Percentiles rank a stretch among this genome's conserved stretches.
These are phyloP conservation scores for Eucalyptus lansdowneana DNA, from an alignment of 345 rosid genomes.

Conservation along the genomic window DNA sequence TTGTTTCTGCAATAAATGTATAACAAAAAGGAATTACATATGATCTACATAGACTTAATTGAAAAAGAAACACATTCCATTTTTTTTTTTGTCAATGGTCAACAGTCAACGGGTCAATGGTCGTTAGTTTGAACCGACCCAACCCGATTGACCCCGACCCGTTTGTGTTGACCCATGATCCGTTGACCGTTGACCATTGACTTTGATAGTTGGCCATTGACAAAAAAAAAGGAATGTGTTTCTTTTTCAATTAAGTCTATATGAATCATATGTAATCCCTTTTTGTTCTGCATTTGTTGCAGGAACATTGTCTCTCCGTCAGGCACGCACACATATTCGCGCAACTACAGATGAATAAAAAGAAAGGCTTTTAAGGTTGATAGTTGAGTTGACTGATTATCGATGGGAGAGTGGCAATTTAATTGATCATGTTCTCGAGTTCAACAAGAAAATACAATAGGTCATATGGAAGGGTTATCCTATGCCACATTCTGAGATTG, in stretches of 20 bases:
- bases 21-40: accelerated
- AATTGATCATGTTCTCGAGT: too few relatives aligned
- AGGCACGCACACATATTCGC: accelerated
- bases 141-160: accelerated
- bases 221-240: too few relatives aligned
- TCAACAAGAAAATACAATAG: too few relatives aligned
- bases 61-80: too few relatives aligned
- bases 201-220: accelerated
- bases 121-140: accelerated
- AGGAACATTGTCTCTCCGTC: accelerated
- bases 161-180: accelerated
- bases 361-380: accelerated
- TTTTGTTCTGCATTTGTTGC: accelerated
- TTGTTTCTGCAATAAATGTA: accelerated
- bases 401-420: accelerated
- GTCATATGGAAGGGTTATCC: too few relatives aligned
- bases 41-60: accelerated
- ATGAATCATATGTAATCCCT: accelerated
- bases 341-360: too few relatives aligned
- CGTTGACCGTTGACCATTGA: accelerated
- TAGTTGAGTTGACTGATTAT: too few relatives aligned
- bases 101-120: accelerated
- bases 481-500: accelerated
- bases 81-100: accelerated
- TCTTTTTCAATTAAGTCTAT: too few relatives aligned